Base-by-base conservation (phyloP, 345 rosid genomes). In the Chamaenerion angustifolium region DNA sequence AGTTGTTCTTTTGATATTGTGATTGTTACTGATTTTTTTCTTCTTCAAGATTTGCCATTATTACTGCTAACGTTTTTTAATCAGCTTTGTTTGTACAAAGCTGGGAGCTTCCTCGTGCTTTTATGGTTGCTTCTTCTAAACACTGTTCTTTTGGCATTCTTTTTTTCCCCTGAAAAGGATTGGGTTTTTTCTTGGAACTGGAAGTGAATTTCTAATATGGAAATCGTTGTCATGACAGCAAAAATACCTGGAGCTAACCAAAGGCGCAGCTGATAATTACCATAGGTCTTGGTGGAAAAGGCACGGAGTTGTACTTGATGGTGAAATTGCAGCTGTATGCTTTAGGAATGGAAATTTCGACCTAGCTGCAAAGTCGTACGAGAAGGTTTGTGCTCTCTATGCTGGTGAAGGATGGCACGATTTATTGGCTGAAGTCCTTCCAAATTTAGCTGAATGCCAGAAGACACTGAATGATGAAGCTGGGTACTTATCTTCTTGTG, bases 271-370 rank as follows among this genome's bases (percentile, higher is more conserved):
- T 40, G 79, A 84, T 48, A 87, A 92, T 62, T 92, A 80, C 72
- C 93, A 92, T 74, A 83, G 62, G 51, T 92, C 96, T 50, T 92
- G 98, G 96, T 92, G 98, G 98, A 87, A 82, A 76, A 77, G 98
- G 63, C 98, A 92, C 70, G 96, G 96, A 42, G 96, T 92, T 58
- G 81, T 84, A 66, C 98, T 86, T 55, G 96, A 92, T 67, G 96
- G 96, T 63, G 98, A 92, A 76, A 84, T 87, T 49, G 98, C 96
- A 52, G 87, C 96, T 58, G 83, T 87, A 66, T 82, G 87, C 71
- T 87, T 92, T 71, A 75, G 76, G 79, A 79, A 68, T 68, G 83
- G 89, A 56, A 84, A 84, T 64, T 84, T 68, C 65, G 98, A 92
- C 71, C 74, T 78, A 57, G 98, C 98, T 63, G 95, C 96, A 62